Base-by-base conservation (phyloP, 805 yeast species). In the Kluyveromyces aestuarii region DNA sequence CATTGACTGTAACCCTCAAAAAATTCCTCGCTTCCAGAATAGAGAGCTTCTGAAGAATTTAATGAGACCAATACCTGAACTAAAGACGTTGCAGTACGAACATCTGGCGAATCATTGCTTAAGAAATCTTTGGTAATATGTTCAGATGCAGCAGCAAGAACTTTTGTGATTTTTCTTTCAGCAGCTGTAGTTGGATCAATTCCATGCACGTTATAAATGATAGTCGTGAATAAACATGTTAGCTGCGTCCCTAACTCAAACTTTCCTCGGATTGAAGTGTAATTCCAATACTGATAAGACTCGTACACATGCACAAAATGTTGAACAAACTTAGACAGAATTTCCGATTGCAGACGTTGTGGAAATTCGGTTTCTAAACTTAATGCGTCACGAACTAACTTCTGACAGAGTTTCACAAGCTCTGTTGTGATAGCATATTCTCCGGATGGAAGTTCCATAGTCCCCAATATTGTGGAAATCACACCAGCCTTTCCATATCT, bases 271-370 rank as follows among this genome's bases (percentile, higher is more conserved):
- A 77, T 67, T 10, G 74, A 62, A 30, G 70, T 67, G 62, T 80
- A 89, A 53, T 80, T 76, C 85, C 95, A 87, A 58, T 75, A 78
- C 3, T 74, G 67, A 55, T 82, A 85, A 54, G 86, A 80, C 57
- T 88, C 96, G 65, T 81, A 87, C 0, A 86, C 76, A 46, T 76
- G 77, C n/a, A 86, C 65, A 38, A 81, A 68, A 62, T 83, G 85
- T 5, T 68, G 62, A 1, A 76, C 69, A 42, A 86, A 66, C 48
- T 75, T 75, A 18, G 75, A 70, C 36, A 89, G 63, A 5, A 85
- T 78, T 8, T 74, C 75, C 6, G 78, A 66, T 59, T 81, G 82
- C 13, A 74, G 57, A 45, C 72, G 70, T 1, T 59, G 54, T 5
- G 76, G 58, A 27, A 68, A 66, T 48, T 64, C 53, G 17, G 73